Conservation (phyloP, 2,329 filamentous ascomycete genomes). For the Plenodomus tracheiphilus region DNA sequence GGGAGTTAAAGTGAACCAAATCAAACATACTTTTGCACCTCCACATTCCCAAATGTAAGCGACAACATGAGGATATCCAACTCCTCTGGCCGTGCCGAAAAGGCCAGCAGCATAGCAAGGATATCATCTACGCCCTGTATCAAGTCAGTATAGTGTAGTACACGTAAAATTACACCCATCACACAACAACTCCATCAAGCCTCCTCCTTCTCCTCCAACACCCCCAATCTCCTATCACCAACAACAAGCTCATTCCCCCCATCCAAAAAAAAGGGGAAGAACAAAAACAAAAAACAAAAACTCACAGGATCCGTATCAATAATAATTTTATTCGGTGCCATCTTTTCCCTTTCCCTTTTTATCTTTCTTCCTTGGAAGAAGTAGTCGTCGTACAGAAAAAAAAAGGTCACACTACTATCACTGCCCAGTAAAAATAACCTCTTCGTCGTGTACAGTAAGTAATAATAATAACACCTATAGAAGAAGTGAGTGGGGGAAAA, state of each 20-base stretch:
- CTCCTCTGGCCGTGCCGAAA: conserved; percentile 80
- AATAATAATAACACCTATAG: too few relatives aligned
- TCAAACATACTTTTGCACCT: conserved; percentile 71
- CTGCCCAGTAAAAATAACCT: too few relatives aligned
- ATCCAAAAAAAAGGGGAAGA: too few relatives aligned
- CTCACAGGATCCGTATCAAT: conserved; percentile 92
- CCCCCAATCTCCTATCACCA: not conserved
- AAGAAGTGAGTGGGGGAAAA: not conserved
- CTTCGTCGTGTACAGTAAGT: too few relatives aligned
- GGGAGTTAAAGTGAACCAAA: too few relatives aligned
- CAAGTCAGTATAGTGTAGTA: not conserved
- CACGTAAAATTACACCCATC: not conserved
- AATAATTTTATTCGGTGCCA: conserved; percentile 68
- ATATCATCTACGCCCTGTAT: conserved; percentile 85
- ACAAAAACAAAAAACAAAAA: not conserved
- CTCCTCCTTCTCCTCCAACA: conserved; percentile 13
- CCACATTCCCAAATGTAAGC: conserved; percentile 91
- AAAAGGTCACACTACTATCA: too few relatives aligned
- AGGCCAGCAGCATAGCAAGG: conserved; percentile 82
- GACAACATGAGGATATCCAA: conserved; percentile 84
- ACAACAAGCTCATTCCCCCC: not conserved
- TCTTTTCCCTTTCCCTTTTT: not conserved
- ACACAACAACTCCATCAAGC: not conserved
- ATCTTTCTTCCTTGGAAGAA: not conserved
- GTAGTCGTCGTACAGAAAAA: too few relatives aligned